A percentile compares a stretch with the other conserved stretches of the same genome.
Conservation (phyloP, 106 monocot genomes). For the Alisma plantagoaquatica region DNA sequence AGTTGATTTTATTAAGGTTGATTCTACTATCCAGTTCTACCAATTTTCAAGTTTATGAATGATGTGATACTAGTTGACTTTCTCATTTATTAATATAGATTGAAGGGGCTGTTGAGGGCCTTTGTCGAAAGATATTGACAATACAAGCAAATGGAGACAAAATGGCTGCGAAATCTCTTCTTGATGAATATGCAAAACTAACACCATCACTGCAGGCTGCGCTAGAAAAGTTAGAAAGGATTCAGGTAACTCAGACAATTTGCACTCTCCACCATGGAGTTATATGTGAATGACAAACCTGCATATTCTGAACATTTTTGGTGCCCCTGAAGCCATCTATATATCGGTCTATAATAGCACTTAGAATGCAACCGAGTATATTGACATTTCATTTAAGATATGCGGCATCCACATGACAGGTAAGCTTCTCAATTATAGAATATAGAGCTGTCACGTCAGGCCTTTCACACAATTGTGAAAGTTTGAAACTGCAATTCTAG, state of each 20-base stretch:
- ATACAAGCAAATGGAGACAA: conserved; percentile 95
- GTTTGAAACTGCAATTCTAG: too few species aligned
- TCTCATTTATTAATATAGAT: conserved; percentile 33
- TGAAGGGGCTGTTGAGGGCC: conserved; percentile 72
- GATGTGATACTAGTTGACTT: not conserved
- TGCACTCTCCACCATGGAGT: too few species aligned
- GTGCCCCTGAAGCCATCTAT: not conserved
- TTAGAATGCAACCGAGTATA: too few species aligned
- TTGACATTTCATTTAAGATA: too few species aligned
- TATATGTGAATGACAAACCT: too few species aligned
- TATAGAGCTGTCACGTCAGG: too few species aligned
- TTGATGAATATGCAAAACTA: conserved; percentile 55
- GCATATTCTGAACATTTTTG: not conserved
- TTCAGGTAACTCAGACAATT: conserved; percentile 74
- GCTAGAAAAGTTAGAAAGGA: conserved; percentile 54
- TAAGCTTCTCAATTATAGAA: not conserved
- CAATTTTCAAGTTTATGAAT: not conserved
- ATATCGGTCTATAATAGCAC: too few species aligned
- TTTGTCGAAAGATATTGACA: conserved; percentile 80
- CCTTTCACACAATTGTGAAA: too few species aligned
- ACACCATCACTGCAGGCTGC: conserved; percentile 49
- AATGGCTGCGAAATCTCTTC: conserved; percentile 52
- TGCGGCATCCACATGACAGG: not conserved
- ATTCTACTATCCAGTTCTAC: not conserved
- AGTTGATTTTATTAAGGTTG: conserved; percentile 82